phyloP scores from a whole-genome alignment of 441 rosid genomes.

The Hypseocharis bilobata region DNA sequence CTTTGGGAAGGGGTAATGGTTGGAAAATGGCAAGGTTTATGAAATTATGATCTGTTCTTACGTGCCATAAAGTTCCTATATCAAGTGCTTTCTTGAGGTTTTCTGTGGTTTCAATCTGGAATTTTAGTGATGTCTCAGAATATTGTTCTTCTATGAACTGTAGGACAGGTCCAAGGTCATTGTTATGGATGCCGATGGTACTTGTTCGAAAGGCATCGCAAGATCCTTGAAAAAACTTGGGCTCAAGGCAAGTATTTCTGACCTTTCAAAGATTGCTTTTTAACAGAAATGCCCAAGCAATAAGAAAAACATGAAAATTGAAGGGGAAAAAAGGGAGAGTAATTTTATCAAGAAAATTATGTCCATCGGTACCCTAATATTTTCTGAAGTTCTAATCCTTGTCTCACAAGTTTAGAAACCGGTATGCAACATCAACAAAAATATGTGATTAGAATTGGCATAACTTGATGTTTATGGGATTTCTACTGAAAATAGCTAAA shows the following conservation, averaged over 20 bases:
- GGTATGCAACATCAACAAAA: background rate
- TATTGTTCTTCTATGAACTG: conserved; percentile 37
- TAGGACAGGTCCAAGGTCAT: conserved; percentile 96
- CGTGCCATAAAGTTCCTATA: background rate
- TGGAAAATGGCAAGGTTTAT: background rate
- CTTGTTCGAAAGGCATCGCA: conserved; percentile 73
- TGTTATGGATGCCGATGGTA: conserved; percentile 88
- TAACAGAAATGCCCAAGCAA: background rate
- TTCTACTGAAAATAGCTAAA: background rate
- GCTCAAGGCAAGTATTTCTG: conserved; percentile 44
- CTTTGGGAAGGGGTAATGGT: background rate
- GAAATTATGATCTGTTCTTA: background rate
- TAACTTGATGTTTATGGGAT: background rate
- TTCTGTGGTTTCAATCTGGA: background rate
- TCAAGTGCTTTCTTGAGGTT: conserved; percentile 2
- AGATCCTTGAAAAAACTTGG: conserved; percentile 87
- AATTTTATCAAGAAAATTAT: background rate
- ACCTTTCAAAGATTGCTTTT: conserved; percentile 9
- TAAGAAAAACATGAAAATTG: background rate
- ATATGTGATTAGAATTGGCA: background rate
- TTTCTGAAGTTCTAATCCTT: background rate
- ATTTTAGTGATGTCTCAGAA: conserved; percentile 26
- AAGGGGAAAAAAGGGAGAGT: conserved; percentile 7
- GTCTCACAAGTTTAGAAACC: background rate
- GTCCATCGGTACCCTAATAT: background rate